Evolutionary conservation across 768 basidiomycete species (phyloP).

Genomic region (Macrolepiota dolichaula): DNA sequence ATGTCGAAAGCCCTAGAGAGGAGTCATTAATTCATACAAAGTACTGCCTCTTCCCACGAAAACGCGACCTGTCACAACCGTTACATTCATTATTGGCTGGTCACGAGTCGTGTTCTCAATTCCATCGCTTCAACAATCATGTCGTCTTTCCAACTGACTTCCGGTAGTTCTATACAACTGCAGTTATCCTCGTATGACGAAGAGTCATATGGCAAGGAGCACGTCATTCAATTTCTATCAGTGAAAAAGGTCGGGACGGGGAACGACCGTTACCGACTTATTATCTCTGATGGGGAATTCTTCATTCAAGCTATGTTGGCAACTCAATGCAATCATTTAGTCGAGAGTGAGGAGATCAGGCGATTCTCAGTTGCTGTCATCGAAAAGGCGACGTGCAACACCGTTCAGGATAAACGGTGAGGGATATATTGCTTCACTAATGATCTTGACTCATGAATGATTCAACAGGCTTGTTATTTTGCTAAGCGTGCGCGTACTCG

Average conservation of each 20-base stretch:
- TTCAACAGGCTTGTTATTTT: slow-evolving; percentile 73
- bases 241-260: slow-evolving; percentile 68
- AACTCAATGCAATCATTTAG: slow-evolving; percentile 79
- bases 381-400: slow-evolving; percentile 77
- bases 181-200: slow-evolving; percentile 42
- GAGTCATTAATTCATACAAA: background rate
- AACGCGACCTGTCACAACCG: slow-evolving; percentile 19
- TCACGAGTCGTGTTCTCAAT: slow-evolving; percentile 11
- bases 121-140: slow-evolving; percentile 19
- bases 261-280: slow-evolving; percentile 68
- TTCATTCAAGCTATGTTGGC: slow-evolving; percentile 95
- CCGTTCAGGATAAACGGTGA: slow-evolving; percentile 81
- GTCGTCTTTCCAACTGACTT: slow-evolving; percentile 50
- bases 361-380: slow-evolving; percentile 70
- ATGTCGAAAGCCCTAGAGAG: background rate
- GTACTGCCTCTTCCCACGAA: background rate
- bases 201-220: slow-evolving; percentile 34
- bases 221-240: slow-evolving; percentile 76
- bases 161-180: slow-evolving; percentile 54
- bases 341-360: slow-evolving; percentile 57
- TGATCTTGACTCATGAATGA: slow-evolving; percentile 2
- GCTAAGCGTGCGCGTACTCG: slow-evolving; percentile 59
- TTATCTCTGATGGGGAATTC: slow-evolving; percentile 85
- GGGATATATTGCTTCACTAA: slow-evolving; percentile 19
- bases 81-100: background rate